These are phyloP conservation scores for Grammothele lineata DNA, from an alignment of 768 basidiomycete species.

Conservation along the genomic window DNA sequence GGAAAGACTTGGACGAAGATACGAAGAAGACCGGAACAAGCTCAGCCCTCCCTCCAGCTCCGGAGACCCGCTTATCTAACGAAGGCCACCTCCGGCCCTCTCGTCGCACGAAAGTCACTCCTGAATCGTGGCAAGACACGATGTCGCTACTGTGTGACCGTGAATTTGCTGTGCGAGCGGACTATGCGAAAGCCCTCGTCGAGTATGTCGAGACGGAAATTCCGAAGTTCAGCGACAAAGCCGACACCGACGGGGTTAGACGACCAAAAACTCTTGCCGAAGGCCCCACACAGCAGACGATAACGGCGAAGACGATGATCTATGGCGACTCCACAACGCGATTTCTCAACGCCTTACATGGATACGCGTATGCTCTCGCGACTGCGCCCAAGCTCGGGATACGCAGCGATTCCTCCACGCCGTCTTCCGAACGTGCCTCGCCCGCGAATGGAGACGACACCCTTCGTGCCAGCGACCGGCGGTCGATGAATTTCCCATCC, in stretches of 20 bases:
- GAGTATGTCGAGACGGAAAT: conserved; percentile 78
- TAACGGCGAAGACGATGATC: conserved; percentile 43
- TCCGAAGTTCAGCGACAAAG: conserved; percentile 51
- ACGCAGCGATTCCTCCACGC: conserved; percentile 33
- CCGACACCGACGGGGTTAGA: conserved; percentile 43
- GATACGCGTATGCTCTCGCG: conserved; percentile 75
- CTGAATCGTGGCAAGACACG: conserved; percentile 91
- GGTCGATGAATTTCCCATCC: conserved; percentile 40
- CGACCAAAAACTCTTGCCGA: conserved; percentile 44
- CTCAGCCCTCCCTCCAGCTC: conserved; percentile 7
- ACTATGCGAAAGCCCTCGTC: conserved; percentile 70
- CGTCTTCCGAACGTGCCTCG: conserved; percentile 32
- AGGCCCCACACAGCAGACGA: conserved; percentile 43
- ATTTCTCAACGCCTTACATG: conserved; percentile 77
- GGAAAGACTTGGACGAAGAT: conserved; percentile 25
- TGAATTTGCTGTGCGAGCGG: conserved; percentile 72
- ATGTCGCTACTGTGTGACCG: conserved; percentile 78
- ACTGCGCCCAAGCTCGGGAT: conserved; percentile 63
- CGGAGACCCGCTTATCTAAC: conserved; percentile 10
- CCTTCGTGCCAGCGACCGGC: conserved; percentile 30
- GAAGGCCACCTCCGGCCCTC: conserved; percentile 35
- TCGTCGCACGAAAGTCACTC: conserved; percentile 65
- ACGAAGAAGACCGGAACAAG: conserved; percentile 12
- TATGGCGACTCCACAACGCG: conserved; percentile 62
- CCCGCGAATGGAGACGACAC: conserved; percentile 10